A percentile compares a stretch with the other conserved stretches of the same genome.
These are phyloP conservation scores for Starmerella cellae DNA, from an alignment of 805 yeast species.

Conservation along the genomic window DNA sequence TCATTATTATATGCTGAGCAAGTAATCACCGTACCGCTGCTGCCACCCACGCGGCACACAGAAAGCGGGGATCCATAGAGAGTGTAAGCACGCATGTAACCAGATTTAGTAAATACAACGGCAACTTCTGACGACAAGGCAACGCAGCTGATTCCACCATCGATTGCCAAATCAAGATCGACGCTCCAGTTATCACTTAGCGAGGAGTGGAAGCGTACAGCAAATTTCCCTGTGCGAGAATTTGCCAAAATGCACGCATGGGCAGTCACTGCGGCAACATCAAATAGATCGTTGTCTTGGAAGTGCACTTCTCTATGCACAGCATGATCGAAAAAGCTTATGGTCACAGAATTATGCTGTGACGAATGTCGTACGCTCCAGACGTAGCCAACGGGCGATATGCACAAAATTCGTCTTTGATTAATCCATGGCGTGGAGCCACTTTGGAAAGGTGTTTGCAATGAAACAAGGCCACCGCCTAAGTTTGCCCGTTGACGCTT, in stretches of 20 bases:
- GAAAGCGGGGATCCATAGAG: slow-evolving; percentile 59
- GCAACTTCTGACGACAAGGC: slow-evolving; percentile 51
- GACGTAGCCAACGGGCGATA: slow-evolving; percentile 68
- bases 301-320: slow-evolving; percentile 71
- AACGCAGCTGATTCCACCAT: slow-evolving; percentile 43
- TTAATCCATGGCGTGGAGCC: slow-evolving; percentile 77
- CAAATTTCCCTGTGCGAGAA: slow-evolving; percentile 32
- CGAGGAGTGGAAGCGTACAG: slow-evolving; percentile 57
- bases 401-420: slow-evolving; percentile 63
- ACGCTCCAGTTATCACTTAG: slow-evolving; percentile 56
- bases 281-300: slow-evolving; percentile 58
- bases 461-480: too few relatives aligned
- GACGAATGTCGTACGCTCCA: slow-evolving; percentile 57
- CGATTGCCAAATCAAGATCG: slow-evolving; percentile 18
- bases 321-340: slow-evolving; percentile 72
- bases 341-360: slow-evolving; percentile 58
- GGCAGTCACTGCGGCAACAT: slow-evolving; percentile 58
- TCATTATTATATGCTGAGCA: slow-evolving; percentile 49
- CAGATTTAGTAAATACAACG: slow-evolving; percentile 60
- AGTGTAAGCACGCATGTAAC: slow-evolving; percentile 60
- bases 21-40: slow-evolving; percentile 59
- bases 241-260: slow-evolving; percentile 54
- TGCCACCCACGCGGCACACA: slow-evolving; percentile 36
- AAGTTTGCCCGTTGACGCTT: too few relatives aligned
- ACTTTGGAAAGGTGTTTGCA: slow-evolving; percentile 51